Evolutionary conservation across 1,139 yeast species (phyloP).

Genomic region (Protomyces gravidus): DNA sequence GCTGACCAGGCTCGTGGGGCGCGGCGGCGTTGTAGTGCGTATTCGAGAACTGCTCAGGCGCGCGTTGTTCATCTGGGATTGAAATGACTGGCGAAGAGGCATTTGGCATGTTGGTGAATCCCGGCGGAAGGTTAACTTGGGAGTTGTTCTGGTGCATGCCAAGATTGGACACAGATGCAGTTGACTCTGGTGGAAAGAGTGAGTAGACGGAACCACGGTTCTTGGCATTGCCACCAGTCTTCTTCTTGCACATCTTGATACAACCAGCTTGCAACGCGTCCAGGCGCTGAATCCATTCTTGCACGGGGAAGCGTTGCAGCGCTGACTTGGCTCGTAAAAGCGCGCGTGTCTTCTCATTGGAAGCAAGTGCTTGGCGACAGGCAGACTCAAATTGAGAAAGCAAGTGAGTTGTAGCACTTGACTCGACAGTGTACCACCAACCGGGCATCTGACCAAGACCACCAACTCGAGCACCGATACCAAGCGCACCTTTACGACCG

Average conservation of each 20-base stretch:
- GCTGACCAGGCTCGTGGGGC: slow-evolving; percentile 8
- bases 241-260: slow-evolving; percentile 28
- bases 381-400: slow-evolving; percentile 30
- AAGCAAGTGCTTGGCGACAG: slow-evolving; percentile 28
- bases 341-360: slow-evolving; percentile 27
- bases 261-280: slow-evolving; percentile 28
- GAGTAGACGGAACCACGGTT: slow-evolving; percentile 27
- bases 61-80: slow-evolving; percentile 7
- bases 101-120: slow-evolving; percentile 28
- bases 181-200: slow-evolving; percentile 24
- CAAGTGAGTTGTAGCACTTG: slow-evolving; percentile 29
- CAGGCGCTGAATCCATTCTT: slow-evolving; percentile 28
- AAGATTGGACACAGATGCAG: slow-evolving; percentile 23
- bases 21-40: slow-evolving; percentile 1
- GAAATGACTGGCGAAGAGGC: slow-evolving; percentile 22
- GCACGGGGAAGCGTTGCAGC: slow-evolving; percentile 30
- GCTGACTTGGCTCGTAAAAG: slow-evolving; percentile 28
- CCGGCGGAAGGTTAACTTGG: slow-evolving; percentile 19
- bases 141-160: slow-evolving; percentile 20
- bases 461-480: slow-evolving; percentile 32
- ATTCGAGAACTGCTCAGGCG: neutral
- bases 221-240: slow-evolving; percentile 23
- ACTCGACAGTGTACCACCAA: slow-evolving; percentile 32
- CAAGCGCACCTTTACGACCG: slow-evolving; percentile 32
- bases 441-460: slow-evolving; percentile 33